These are phyloP conservation scores for Diaporthe citri DNA, from an alignment of 2,329 filamentous ascomycete species.

Conservation along the genomic window DNA sequence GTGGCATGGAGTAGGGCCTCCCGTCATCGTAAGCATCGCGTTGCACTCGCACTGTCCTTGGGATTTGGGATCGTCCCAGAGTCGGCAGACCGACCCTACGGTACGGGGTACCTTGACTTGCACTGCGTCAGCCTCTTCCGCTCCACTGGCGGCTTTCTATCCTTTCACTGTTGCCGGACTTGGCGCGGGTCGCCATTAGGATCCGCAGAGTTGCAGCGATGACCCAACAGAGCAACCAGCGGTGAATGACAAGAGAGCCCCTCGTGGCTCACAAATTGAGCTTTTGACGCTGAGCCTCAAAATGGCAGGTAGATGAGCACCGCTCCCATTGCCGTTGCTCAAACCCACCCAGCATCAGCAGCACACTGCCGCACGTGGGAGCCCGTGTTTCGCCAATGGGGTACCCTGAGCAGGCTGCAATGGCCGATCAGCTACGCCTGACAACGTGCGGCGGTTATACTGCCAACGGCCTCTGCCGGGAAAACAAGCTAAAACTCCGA, in stretches of 20 bases:
- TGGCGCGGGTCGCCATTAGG: constrained; percentile 38
- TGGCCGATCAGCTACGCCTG: neutral
- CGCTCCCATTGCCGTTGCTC: neutral
- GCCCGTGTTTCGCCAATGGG: neutral
- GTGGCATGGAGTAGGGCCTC: constrained; percentile 6
- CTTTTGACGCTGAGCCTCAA: constrained; percentile 14
- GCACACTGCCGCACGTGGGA: constrained; percentile 16
- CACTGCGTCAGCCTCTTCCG: constrained; percentile 21
- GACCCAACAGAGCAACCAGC: constrained; percentile 31
- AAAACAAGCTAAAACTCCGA: neutral
- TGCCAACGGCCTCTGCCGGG: neutral
- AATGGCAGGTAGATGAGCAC: neutral
- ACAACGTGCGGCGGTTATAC: constrained; percentile 7
- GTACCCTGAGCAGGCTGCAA: neutral
- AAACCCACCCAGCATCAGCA: neutral
- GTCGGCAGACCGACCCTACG: constrained; percentile 24
- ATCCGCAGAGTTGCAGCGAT: constrained; percentile 29
- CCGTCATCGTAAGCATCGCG: neutral
- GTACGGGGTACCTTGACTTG: constrained; percentile 24
- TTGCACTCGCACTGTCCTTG: constrained; percentile 27
- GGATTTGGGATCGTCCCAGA: constrained; percentile 25
- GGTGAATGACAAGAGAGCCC: constrained; percentile 31
- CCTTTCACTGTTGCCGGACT: constrained; percentile 38
- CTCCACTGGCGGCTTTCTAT: constrained; percentile 19
- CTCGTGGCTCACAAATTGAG: constrained; percentile 2